Percentiles rank a stretch among this genome's conserved stretches.
Evolutionary conservation across 2,329 filamentous ascomycete genomes (phyloP).

Genomic region (Neopestalotiopsis sp.): DNA sequence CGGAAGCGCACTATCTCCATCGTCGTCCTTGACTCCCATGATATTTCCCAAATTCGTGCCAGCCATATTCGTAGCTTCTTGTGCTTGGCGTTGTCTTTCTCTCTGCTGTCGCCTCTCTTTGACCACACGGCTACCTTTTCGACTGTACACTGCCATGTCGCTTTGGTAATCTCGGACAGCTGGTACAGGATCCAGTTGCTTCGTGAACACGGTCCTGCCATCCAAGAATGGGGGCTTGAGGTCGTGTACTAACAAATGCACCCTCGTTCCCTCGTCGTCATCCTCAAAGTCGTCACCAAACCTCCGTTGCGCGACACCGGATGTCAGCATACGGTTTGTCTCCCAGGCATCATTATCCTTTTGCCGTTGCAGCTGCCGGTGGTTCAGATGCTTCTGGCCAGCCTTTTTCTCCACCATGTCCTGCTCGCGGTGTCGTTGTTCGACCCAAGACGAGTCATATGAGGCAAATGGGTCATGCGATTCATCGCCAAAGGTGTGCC

Average conservation of each 20-base stretch:
- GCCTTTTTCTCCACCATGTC: slow-evolving; percentile 82
- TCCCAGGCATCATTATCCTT: slow-evolving; percentile 98
- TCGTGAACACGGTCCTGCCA: slow-evolving; percentile 94
- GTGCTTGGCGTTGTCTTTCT: slow-evolving; percentile 91
- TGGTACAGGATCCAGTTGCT: slow-evolving; percentile 92
- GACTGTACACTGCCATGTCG: slow-evolving; percentile 97
- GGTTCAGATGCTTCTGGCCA: slow-evolving; percentile 69
- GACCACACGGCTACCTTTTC: slow-evolving; percentile 92
- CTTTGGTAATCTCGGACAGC: slow-evolving; percentile 93
- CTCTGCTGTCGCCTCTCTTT: slow-evolving; percentile 90
- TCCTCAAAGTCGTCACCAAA: slow-evolving; percentile 83
- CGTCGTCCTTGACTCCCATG: slow-evolving; percentile 93
- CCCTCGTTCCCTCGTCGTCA: slow-evolving; percentile 86
- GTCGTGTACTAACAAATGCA: slow-evolving; percentile 93
- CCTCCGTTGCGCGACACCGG: slow-evolving; percentile 89
- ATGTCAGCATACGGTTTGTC: slow-evolving; percentile 97
- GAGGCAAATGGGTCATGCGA: slow-evolving; percentile 90
- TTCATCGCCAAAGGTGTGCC: slow-evolving; percentile 86
- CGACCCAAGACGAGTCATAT: slow-evolving; percentile 74
- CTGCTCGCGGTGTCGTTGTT: slow-evolving; percentile 71
- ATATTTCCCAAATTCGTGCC: slow-evolving; percentile 93
- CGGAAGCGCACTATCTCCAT: slow-evolving; percentile 87
- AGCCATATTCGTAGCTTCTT: slow-evolving; percentile 90
- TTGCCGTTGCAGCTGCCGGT: slow-evolving; percentile 81
- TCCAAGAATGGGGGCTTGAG: slow-evolving; percentile 93